phyloP scores from a whole-genome alignment of 2,329 filamentous ascomycete genomes.

The Aspergillus brunneoviolaceus region DNA sequence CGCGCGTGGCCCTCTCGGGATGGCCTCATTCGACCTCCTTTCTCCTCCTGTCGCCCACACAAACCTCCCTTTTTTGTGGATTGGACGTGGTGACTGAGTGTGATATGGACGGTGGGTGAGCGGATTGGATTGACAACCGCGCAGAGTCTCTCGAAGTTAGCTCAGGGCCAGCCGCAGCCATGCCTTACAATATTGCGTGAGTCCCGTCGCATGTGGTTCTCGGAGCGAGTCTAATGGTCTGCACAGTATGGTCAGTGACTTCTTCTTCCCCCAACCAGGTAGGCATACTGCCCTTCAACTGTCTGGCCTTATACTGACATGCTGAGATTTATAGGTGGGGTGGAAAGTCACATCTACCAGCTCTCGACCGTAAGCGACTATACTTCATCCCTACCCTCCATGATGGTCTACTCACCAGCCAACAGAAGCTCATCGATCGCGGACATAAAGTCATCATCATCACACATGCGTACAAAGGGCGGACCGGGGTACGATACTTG shows the following conservation, averaged over 20 bases:
- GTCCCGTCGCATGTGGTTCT: constrained; percentile 25
- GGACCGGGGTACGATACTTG: constrained; percentile 88
- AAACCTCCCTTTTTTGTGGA: not conserved
- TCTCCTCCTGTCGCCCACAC: not conserved
- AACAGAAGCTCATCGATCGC: constrained; percentile 85
- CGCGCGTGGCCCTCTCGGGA: constrained; percentile 18
- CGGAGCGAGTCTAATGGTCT: constrained; percentile 7
- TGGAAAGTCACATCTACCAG: constrained; percentile 99
- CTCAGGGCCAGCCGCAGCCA: constrained; percentile 36
- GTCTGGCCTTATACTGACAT: not conserved
- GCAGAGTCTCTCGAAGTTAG: constrained; percentile 19
- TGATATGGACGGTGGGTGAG: constrained; percentile 2
- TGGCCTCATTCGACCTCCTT: constrained; percentile 1
- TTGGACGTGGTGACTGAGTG: not conserved
- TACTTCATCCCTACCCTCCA: not conserved
- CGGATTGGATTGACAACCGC: not conserved
- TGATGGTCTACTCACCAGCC: constrained; percentile 10
- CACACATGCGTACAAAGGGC: constrained; percentile 88
- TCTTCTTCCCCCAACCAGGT: constrained; percentile 96
- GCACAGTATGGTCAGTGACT: constrained; percentile 89
- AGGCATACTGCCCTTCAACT: constrained; percentile 15
- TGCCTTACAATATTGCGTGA: constrained; percentile 71
- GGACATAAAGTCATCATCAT: constrained; percentile 98
- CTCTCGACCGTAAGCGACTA: constrained; percentile 65
- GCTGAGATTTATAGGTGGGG: constrained; percentile 59